A percentile compares a stretch with the other conserved stretches of the same genome.
These are phyloP conservation scores for Ceriops zippeliana DNA, from an alignment of 345 rosid genomes.

Conservation along the genomic window DNA sequence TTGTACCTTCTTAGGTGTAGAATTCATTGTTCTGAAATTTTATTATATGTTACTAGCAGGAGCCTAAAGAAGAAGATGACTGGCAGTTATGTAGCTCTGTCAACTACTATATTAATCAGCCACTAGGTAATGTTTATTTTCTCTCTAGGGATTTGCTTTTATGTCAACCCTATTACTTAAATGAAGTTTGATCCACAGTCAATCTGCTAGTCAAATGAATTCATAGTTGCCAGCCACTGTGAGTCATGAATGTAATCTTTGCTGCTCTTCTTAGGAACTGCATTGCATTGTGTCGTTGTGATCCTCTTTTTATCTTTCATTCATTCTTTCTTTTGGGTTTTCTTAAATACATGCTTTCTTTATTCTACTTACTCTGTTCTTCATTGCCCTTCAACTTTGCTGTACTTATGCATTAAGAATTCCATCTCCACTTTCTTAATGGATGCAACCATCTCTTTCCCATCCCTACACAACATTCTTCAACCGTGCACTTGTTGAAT, in stretches of 20 bases:
- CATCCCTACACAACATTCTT: too few relatives aligned
- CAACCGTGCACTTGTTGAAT: too few relatives aligned
- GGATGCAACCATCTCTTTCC: neutral
- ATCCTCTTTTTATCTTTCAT: neutral
- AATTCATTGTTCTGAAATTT: slow-evolving; percentile 4
- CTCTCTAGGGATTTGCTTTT: neutral
- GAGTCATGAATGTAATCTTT: neutral
- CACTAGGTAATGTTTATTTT: slow-evolving; percentile 50
- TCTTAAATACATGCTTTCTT: neutral
- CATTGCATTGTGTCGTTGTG: neutral
- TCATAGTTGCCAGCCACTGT: neutral
- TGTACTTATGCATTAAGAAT: neutral
- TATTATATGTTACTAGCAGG: slow-evolving; percentile 37
- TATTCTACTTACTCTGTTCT: neutral
- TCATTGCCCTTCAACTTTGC: neutral
- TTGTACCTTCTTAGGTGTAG: neutral
- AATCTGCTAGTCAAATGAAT: too few relatives aligned
- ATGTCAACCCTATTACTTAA: neutral
- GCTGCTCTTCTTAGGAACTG: neutral
- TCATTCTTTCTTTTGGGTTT: neutral
- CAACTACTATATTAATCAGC: slow-evolving; percentile 65
- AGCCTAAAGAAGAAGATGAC: slow-evolving; percentile 75
- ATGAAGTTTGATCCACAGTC: too few relatives aligned
- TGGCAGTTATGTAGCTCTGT: slow-evolving; percentile 57
- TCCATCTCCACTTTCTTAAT: neutral